These are phyloP conservation scores for Mortierella sp. DNA, from an alignment of 371 early-diverging fungal genomes.

Conservation along the genomic window DNA sequence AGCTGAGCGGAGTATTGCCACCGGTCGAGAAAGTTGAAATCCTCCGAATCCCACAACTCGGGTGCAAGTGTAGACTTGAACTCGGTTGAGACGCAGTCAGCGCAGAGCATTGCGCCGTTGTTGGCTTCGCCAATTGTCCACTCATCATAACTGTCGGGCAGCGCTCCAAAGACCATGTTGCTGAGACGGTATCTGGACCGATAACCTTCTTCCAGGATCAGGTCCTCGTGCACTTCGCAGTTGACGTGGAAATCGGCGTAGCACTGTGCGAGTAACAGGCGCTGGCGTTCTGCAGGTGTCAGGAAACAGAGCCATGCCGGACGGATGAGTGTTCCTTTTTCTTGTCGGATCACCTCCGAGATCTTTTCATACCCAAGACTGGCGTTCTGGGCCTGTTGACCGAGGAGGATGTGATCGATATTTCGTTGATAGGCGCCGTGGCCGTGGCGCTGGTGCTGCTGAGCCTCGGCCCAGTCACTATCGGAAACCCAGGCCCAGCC, in stretches of 20 bases:
- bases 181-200: conserved; percentile 1
- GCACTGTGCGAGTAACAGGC: background rate
- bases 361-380: conserved; percentile 1
- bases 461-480: conserved; percentile 5
- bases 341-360: background rate
- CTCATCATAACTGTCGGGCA: conserved; percentile 4
- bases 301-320: conserved; percentile 7
- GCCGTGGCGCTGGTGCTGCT: background rate
- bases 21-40: conserved; percentile 4
- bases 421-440: background rate
- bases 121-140: conserved; percentile 4
- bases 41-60: conserved; percentile 2
- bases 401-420: background rate
- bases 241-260: conserved; percentile 6
- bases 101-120: background rate
- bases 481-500: conserved; percentile 1
- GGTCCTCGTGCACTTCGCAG: background rate
- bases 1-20: conserved; percentile 3
- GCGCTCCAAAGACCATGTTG: background rate
- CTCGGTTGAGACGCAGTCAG: conserved; percentile 1
- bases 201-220: conserved; percentile 1
- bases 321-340: background rate
- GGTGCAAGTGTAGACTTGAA: background rate
- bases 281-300: conserved; percentile 2
- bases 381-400: background rate